A percentile compares a stretch with the other conserved stretches of the same genome.
Evolutionary conservation across 2,329 filamentous ascomycete species (phyloP).

Genomic region (Arthrinium puccinioides): DNA sequence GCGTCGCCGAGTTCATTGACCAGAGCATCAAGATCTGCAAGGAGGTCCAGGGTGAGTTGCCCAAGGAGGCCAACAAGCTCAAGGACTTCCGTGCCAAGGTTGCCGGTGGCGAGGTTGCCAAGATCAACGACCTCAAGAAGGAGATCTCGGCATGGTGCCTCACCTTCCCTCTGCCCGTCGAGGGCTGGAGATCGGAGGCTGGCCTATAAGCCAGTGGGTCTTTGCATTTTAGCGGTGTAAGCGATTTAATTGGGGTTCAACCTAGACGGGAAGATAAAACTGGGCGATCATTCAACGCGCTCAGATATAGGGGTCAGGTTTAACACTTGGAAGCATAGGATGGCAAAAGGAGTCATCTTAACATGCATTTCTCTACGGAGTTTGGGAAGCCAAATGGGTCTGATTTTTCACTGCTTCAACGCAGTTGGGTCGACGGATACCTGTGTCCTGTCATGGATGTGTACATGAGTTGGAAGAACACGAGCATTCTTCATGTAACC

Average conservation of each 20-base stretch:
- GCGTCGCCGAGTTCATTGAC: conserved; percentile 85
- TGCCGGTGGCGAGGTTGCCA: conserved; percentile 64
- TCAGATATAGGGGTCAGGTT: conserved; percentile 12
- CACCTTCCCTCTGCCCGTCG: conserved; percentile 86
- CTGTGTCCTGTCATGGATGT: too few relatives aligned
- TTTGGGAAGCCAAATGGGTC: conserved; percentile 16
- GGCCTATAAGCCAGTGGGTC: conserved; percentile 37
- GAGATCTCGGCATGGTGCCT: conserved; percentile 85
- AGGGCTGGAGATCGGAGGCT: conserved; percentile 59
- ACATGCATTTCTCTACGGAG: conserved; percentile 24
- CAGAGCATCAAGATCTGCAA: conserved; percentile 82
- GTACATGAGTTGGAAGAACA: too few relatives aligned
- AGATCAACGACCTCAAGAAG: conserved; percentile 79
- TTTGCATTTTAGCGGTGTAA: conserved; percentile 8
- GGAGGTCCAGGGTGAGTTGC: conserved; percentile 74
- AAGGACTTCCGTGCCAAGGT: conserved; percentile 99
- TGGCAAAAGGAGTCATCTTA: conserved; percentile 16
- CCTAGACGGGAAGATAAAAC: conserved; percentile 17
- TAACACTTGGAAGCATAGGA: conserved; percentile 12
- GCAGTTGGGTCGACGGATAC: conserved; percentile 20
- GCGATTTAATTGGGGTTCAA: conserved; percentile 19
- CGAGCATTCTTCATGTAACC: too few relatives aligned
- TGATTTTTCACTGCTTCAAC: conserved; percentile 33
- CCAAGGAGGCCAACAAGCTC: conserved; percentile 98
- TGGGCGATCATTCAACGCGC: conserved; percentile 14